Conservation (phyloP, 768 basidiomycete genomes). For the Tricholoma bakamatsutake region DNA sequence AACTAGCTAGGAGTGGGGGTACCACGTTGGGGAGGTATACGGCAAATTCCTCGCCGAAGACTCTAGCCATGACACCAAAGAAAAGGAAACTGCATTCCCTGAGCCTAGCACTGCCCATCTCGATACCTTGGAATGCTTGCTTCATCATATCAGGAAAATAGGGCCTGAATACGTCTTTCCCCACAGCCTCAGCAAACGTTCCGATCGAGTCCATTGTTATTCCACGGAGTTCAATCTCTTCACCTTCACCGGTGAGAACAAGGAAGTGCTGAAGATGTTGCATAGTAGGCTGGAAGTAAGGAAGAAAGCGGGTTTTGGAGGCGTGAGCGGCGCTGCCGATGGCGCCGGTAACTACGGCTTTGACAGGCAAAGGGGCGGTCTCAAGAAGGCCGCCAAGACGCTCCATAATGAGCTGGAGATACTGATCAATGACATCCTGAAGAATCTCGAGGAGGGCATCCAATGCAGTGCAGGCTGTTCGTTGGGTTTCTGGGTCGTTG, state of each 20-base stretch:
- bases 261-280: slow-evolving; percentile 85
- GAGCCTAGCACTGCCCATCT: slow-evolving; percentile 80
- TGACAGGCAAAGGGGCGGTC: slow-evolving; percentile 79
- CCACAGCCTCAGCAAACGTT: slow-evolving; percentile 96
- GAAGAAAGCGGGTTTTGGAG: slow-evolving; percentile 82
- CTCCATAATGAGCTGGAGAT: slow-evolving; percentile 93
- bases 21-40: slow-evolving; percentile 82
- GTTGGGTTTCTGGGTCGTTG: slow-evolving; percentile 81
- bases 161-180: slow-evolving; percentile 88
- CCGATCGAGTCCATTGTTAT: slow-evolving; percentile 99
- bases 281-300: slow-evolving; percentile 94
- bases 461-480: slow-evolving; percentile 92
- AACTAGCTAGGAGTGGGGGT: slow-evolving; percentile 76
- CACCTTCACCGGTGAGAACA: slow-evolving; percentile 76
- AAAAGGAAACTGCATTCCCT: slow-evolving; percentile 96
- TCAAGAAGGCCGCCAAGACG: slow-evolving; percentile 83
- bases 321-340: slow-evolving; percentile 98
- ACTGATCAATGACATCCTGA: slow-evolving; percentile 84
- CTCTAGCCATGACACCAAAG: slow-evolving; percentile 97
- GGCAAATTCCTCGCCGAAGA: slow-evolving; percentile 93
- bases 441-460: slow-evolving; percentile 95
- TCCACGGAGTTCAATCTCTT: slow-evolving; percentile 91
- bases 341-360: slow-evolving; percentile 93
- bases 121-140: slow-evolving; percentile 86
- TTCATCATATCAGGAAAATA: slow-evolving; percentile 97